A percentile compares a stretch with the other conserved stretches of the same genome.
Evolutionary conservation across 1,284 basidiomycete species (phyloP).

Genomic region (Rhodotorula sp.): DNA sequence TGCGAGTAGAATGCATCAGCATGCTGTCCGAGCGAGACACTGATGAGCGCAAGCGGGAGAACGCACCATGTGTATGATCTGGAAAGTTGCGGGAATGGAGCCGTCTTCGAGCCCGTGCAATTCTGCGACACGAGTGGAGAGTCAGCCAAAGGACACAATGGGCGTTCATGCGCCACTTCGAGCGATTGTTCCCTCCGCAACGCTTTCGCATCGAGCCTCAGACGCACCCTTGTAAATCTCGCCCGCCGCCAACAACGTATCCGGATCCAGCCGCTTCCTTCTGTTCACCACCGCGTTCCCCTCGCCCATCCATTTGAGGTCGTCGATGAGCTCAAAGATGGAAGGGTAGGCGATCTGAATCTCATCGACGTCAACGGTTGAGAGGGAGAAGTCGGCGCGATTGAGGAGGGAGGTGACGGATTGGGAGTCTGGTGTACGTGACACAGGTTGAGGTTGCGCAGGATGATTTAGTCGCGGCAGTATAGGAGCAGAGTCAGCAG

Average conservation of each 20-base stretch:
- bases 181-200: too few relatives aligned
- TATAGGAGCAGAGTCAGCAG: not conserved
- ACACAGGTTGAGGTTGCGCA: too few relatives aligned
- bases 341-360: constrained; percentile 85
- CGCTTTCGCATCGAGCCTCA: too few relatives aligned
- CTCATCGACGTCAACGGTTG: constrained; percentile 96
- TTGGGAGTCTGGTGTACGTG: constrained; percentile 39
- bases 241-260: constrained; percentile 84
- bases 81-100: constrained; percentile 88
- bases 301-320: constrained; percentile 94
- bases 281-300: constrained; percentile 68
- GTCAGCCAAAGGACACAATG: too few relatives aligned
- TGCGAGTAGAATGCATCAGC: constrained; percentile 46
- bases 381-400: constrained; percentile 87
- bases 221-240: constrained; percentile 82
- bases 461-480: not conserved
- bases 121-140: too few relatives aligned
- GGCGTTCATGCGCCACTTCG: too few relatives aligned
- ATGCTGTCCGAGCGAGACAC: not conserved
- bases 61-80: constrained; percentile 86
- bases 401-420: constrained; percentile 78
- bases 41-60: constrained; percentile 1
- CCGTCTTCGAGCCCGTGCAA: constrained; percentile 81
- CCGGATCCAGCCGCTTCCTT: constrained; percentile 68
- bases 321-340: constrained; percentile 94